phyloP scores from a whole-genome alignment of 192 early-diverging fungal genomes.

The Kickxella alabastrina region DNA sequence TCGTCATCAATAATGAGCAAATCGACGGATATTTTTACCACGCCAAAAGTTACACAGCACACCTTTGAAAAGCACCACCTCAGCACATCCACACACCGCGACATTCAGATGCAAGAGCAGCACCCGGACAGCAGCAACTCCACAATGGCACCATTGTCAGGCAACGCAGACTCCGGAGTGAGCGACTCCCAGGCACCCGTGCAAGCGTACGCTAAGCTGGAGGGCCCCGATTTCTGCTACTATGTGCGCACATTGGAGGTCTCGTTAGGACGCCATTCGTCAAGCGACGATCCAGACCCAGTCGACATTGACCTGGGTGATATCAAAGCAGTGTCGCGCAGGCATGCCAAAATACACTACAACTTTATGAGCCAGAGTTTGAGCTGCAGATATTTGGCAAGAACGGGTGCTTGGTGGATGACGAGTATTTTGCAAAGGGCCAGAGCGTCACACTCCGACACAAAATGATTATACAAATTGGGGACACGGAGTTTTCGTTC shows the following conservation, averaged over 20 bases:
- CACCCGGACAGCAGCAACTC: too few relatives aligned
- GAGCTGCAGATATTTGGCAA: conserved; percentile 85
- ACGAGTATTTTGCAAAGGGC: conserved; percentile 68
- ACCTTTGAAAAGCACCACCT: too few relatives aligned
- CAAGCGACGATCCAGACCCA: conserved; percentile 50
- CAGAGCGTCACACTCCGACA: conserved; percentile 57
- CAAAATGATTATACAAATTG: conserved; percentile 72
- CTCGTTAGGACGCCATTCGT: conserved; percentile 68
- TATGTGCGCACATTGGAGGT: conserved; percentile 79
- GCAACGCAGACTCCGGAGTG: conserved; percentile 3
- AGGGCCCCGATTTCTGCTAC: conserved; percentile 79
- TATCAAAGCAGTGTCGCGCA: conserved; percentile 80
- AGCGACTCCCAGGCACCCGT: conserved; percentile 55
- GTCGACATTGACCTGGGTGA: conserved; percentile 86
- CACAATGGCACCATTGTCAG: conserved; percentile 5
- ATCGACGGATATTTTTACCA: too few relatives aligned
- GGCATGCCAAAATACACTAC: conserved; percentile 81
- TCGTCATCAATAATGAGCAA: too few relatives aligned
- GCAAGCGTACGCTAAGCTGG: conserved; percentile 87
- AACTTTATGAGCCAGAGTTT: conserved; percentile 78
- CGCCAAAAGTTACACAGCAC: too few relatives aligned
- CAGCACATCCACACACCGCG: too few relatives aligned
- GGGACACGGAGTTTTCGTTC: conserved; percentile 76
- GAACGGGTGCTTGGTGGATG: conserved; percentile 87
- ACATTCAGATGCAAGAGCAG: too few relatives aligned